Percentiles rank a stretch among this genome's conserved stretches.
Conservation (phyloP, 306 rosid genomes). For the Vigna angularis region DNA sequence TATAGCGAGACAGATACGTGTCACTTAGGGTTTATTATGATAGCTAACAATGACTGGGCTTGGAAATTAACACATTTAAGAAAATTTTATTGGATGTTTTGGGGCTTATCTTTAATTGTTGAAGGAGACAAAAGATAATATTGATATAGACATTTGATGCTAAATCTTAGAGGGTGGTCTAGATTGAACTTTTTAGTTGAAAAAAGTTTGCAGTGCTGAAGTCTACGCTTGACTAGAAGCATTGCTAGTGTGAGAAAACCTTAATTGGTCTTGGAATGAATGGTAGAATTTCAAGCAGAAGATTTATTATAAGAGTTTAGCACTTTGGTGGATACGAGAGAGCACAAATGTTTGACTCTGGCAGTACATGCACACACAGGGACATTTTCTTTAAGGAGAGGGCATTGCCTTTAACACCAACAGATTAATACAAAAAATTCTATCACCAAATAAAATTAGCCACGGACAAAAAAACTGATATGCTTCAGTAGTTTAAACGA, state of each 20-base stretch:
- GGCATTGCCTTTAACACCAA: no score
- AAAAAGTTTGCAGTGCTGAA: not conserved
- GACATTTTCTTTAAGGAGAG: no score
- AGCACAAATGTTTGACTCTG: not conserved
- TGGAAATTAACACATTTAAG: not conserved
- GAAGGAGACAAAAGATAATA: conserved; percentile 6
- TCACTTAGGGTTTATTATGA: not conserved
- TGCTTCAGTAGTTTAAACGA: no score
- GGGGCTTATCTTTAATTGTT: not conserved
- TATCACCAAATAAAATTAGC: no score
- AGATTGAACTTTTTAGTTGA: not conserved
- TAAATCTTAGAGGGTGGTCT: not conserved
- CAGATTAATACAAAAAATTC: no score
- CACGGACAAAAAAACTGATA: no score
- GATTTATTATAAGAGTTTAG: not conserved
- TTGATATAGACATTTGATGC: not conserved
- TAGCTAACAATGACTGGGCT: not conserved
- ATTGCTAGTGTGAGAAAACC: not conserved
- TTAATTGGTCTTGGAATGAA: not conserved
- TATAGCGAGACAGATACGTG: not conserved
- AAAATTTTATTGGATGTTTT: not conserved
- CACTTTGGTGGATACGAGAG: not conserved
- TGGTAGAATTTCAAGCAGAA: not conserved
- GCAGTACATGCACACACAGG: not conserved
- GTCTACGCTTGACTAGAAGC: not conserved